Percentiles rank a stretch among this genome's conserved stretches.
Evolutionary conservation across 805 yeast genomes (phyloP).

Genomic region (Spathaspora arborariae): DNA sequence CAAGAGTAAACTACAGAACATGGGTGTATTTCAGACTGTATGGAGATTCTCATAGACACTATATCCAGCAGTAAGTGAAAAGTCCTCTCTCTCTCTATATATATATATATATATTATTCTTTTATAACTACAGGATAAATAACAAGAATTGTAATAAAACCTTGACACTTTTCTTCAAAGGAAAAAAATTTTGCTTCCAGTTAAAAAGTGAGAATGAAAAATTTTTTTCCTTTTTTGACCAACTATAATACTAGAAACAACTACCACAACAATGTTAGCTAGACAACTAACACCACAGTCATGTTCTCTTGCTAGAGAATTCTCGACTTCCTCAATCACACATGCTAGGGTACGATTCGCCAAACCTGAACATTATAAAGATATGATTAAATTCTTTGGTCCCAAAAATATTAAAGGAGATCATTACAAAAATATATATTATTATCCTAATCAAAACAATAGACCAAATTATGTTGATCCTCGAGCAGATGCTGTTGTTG

Average conservation of each 20-base stretch:
- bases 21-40: too few species aligned
- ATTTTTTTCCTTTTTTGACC: neutral
- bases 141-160: too few species aligned
- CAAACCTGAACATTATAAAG: neutral
- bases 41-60: too few species aligned
- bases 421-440: slow-evolving; percentile 71
- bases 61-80: too few species aligned
- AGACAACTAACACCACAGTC: neutral
- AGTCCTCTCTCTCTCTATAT: too few species aligned
- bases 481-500: slow-evolving; percentile 37
- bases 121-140: too few species aligned
- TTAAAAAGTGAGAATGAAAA: neutral
- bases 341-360: neutral
- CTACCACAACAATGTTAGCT: neutral
- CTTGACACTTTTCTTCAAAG: too few species aligned
- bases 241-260: neutral
- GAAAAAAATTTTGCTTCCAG: neutral
- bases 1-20: too few species aligned
- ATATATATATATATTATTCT: too few species aligned
- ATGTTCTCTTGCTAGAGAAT: neutral
- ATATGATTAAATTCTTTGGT: slow-evolving; percentile 40
- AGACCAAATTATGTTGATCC: slow-evolving; percentile 70
- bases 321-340: neutral
- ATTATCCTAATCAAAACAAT: slow-evolving; percentile 62
- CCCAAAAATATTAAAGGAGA: slow-evolving; percentile 82